Percentiles rank a stretch among this genome's conserved stretches.
Conservation (phyloP, 2,329 filamentous ascomycete species). For the Claviceps digitariae region DNA sequence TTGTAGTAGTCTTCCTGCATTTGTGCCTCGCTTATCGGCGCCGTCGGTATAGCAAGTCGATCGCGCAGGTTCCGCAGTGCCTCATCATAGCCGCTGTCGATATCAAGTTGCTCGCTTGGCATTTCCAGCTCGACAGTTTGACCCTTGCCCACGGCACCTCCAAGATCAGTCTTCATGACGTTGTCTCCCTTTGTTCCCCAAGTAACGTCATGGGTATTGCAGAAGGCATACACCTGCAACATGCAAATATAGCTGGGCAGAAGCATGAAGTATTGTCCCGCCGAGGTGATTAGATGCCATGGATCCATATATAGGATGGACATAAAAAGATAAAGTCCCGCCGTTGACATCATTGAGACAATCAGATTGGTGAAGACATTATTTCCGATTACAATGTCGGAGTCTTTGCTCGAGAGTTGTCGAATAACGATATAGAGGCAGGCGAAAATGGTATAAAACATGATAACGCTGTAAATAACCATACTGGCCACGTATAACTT, state of each 20-base stretch:
- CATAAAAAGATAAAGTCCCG: constrained; percentile 93
- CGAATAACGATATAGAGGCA: constrained; percentile 76
- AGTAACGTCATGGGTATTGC: constrained; percentile 96
- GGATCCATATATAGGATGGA: constrained; percentile 93
- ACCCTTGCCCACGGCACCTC: constrained; percentile 66
- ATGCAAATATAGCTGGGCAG: constrained; percentile 93
- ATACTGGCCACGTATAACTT: constrained; percentile 81
- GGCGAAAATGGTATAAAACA: constrained; percentile 89
- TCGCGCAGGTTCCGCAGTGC: constrained; percentile 92
- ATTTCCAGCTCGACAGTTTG: constrained; percentile 89
- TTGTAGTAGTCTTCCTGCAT: constrained; percentile 98
- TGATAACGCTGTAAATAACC: constrained; percentile 84
- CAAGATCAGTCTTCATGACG: constrained; percentile 81
- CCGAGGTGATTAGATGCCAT: constrained; percentile 97
- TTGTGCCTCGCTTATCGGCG: constrained; percentile 57
- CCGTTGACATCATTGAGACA: constrained; percentile 73
- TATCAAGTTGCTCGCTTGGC: constrained; percentile 95
- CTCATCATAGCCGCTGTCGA: constrained; percentile 94
- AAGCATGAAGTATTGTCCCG: constrained; percentile 82
- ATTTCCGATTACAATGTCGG: constrained; percentile 51
- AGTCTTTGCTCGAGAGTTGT: constrained; percentile 48
- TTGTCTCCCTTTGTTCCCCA: constrained; percentile 99
- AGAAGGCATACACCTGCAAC: constrained; percentile 95
- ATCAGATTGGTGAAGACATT: constrained; percentile 94
- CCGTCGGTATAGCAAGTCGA: constrained; percentile 63